A percentile compares a stretch with the other conserved stretches of the same genome.
Conservation (phyloP, 78 protist genomes). For the Dictyostelium brefeldianum region DNA sequence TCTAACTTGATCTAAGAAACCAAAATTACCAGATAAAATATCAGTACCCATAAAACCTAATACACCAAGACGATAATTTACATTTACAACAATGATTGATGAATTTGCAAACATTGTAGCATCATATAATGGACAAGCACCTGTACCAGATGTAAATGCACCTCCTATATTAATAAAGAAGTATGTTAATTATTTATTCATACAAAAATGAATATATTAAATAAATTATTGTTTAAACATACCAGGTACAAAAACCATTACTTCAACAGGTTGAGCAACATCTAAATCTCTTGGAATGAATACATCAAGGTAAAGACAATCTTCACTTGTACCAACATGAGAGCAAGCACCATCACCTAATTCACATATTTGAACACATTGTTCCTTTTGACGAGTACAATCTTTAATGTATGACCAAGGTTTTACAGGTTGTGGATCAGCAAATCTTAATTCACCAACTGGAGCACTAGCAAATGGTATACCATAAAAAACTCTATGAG, state of each 20-base stretch:
- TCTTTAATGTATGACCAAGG: not conserved
- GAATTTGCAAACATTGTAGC: conserved; percentile 6
- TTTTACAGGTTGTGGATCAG: conserved; percentile 15
- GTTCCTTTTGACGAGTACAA: conserved; percentile 26
- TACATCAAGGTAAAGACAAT: conserved; percentile 82
- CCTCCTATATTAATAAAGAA: conserved; percentile 8
- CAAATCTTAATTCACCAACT: conserved; percentile 13
- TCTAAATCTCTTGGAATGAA: conserved; percentile 6
- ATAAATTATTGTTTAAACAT: not conserved
- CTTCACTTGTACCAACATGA: conserved; percentile 59
- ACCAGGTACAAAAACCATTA: conserved; percentile 26
- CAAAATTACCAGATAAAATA: conserved; percentile 83
- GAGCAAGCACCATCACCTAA: conserved; percentile 50
- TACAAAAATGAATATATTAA: not conserved
- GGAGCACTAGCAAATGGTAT: conserved; percentile 77
- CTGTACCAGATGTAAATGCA: conserved; percentile 29
- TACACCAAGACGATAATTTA: conserved; percentile 55
- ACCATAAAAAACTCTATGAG: not conserved
- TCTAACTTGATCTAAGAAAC: conserved; percentile 85
- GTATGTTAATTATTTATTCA: not conserved
- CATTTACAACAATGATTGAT: conserved; percentile 67
- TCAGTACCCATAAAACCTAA: conserved; percentile 38
- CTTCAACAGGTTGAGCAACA: not conserved
- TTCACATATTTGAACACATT: conserved; percentile 25
- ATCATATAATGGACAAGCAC: conserved; percentile 20